Base-by-base conservation (phyloP, 1,284 basidiomycete genomes). In the Rhodotorula mucilaginosa region DNA sequence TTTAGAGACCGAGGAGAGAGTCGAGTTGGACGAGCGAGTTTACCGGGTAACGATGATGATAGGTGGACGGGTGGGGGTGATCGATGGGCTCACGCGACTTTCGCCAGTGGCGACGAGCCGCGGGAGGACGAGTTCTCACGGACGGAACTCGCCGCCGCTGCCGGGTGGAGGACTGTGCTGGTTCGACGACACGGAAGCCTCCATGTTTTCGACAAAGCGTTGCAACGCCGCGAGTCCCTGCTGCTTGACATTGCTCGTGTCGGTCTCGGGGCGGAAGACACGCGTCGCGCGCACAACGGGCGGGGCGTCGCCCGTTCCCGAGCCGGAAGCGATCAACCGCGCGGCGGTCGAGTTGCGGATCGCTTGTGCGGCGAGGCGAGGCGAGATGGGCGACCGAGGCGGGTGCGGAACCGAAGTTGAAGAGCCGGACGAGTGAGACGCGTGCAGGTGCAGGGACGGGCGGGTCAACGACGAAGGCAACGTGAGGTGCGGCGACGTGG, bases 221-320 rank as follows among this genome's bases (percentile, higher is more conserved):
- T 77, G 74, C 34, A 79, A 49, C 52, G 78, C 77, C 5, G 75
- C 77, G 26, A 79, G 65, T 1, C 78, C 77, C 51, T 78, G 74
- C 70, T 78, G 72, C 63, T 76, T 75, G 67, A 79, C 71, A 29
- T 70, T 61, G 19, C 68, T 69, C n/a, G 77, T 78, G 58, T 78
- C 78, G 18, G 78, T 79, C 29, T 74, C 71, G 29, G 76, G 74
- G 6, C 73, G 58, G 70, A 79, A 79, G 16, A 79, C 78, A 7
- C 78, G 58, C 46, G 75, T 75, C 18, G 77, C 75, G 26, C 71
- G 65, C 5, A 76, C 69, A 58, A 75, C 58, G 2, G 73, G 73
- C 39, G 73, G 75, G n/a, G 64, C 54, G 34, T 69, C 73, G 15
- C 70, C 73, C 6, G 39, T 47, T 0, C 75, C 75, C 0, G 66